Conservation (phyloP, 257 asterid species). For the Jaltomata sinuosa region DNA sequence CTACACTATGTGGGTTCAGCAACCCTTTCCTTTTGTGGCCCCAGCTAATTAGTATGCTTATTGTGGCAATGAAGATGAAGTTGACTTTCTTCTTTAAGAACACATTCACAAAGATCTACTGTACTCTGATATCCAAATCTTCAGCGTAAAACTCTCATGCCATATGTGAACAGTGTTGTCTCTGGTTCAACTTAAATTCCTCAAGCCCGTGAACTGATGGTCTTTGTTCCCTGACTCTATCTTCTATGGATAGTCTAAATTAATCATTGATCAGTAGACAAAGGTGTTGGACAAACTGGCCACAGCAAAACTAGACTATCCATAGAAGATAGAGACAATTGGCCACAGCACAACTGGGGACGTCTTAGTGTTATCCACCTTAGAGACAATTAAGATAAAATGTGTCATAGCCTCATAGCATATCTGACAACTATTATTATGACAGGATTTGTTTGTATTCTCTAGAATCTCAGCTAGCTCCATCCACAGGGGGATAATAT, state of each 20-base stretch:
- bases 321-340: too few relatives aligned
- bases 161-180: not conserved
- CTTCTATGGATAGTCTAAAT: not conserved
- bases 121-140: not conserved
- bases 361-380: not conserved
- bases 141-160: not conserved
- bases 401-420: not conserved
- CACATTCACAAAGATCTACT: not conserved
- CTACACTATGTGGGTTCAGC: not conserved
- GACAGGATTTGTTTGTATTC: not conserved
- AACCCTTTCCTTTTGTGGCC: not conserved
- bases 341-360: not conserved
- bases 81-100: not conserved
- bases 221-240: not conserved
- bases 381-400: not conserved
- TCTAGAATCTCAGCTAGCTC: not conserved
- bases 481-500: not conserved
- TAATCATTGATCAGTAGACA: not conserved
- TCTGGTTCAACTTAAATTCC: not conserved
- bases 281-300: not conserved
- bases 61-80: not conserved
- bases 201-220: not conserved
- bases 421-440: not conserved
- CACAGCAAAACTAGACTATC: not conserved
- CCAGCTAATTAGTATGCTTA: not conserved